phyloP scores from a whole-genome alignment of 768 basidiomycete genomes.

The Mycena indigotica region DNA sequence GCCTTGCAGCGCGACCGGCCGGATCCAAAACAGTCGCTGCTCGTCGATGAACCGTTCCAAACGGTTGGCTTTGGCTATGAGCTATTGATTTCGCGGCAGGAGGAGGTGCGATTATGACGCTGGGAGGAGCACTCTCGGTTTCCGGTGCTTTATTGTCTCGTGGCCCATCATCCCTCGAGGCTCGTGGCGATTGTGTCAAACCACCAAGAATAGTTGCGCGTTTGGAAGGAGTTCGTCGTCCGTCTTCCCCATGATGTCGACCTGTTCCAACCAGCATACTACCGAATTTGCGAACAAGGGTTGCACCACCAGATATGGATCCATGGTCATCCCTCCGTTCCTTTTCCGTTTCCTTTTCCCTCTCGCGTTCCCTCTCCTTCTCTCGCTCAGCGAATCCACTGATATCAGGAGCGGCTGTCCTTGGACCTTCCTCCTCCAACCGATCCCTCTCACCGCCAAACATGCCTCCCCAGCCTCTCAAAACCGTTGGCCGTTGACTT shows the following conservation, averaged over 20 bases:
- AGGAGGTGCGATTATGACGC: constrained; percentile 23
- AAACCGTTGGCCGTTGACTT: constrained; percentile 65
- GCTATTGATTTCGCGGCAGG: constrained; percentile 31
- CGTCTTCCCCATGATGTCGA: constrained; percentile 44
- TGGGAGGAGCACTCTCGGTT: constrained; percentile 16
- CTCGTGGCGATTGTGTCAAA: constrained; percentile 36
- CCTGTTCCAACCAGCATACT: constrained; percentile 59
- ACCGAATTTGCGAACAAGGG: constrained; percentile 78
- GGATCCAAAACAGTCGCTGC: constrained; percentile 81
- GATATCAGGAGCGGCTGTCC: constrained; percentile 69
- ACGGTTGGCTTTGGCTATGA: constrained; percentile 40
- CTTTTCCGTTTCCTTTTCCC: constrained; percentile 26
- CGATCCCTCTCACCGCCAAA: constrained; percentile 48
- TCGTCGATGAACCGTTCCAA: constrained; percentile 64
- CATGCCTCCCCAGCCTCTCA: constrained; percentile 62
- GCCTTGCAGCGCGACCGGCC: constrained; percentile 58
- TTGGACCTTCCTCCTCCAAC: constrained; percentile 50
- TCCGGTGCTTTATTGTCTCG: constrained; percentile 37
- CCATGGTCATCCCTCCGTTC: constrained; percentile 22
- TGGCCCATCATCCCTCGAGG: constrained; percentile 38
- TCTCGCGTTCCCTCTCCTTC: constrained; percentile 50
- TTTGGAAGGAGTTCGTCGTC: constrained; percentile 35
- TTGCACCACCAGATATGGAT: constrained; percentile 62
- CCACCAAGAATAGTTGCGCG: constrained; percentile 54
- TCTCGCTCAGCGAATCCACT: constrained; percentile 51